phyloP scores from a whole-genome alignment of 352 stramenopile genomes.

The Phytophthora aleatoria region DNA sequence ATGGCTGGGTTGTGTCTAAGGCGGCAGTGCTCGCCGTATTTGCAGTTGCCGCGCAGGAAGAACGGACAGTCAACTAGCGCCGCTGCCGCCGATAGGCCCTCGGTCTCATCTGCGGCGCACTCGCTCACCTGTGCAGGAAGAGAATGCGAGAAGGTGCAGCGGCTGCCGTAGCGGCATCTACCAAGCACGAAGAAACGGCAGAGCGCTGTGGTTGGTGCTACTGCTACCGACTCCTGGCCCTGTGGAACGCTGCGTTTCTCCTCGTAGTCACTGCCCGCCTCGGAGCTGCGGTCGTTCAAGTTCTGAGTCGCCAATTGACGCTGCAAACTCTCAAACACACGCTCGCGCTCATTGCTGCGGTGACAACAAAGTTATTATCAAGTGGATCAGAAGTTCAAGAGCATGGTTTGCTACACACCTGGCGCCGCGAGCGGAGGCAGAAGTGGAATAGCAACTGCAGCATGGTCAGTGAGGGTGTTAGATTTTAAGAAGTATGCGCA shows the following conservation, averaged over 20 bases:
- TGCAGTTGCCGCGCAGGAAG: constrained; percentile 77
- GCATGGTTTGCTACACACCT: constrained; percentile 19
- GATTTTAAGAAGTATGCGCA: background rate
- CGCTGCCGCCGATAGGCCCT: constrained; percentile 49
- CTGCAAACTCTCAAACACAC: constrained; percentile 21
- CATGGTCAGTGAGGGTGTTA: background rate
- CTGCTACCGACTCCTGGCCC: constrained; percentile 1
- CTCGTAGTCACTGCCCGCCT: constrained; percentile 16
- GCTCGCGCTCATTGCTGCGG: constrained; percentile 10
- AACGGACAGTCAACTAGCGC: constrained; percentile 77
- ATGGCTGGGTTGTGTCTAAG: constrained; percentile 51
- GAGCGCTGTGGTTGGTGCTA: constrained; percentile 39
- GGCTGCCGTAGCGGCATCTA: constrained; percentile 74
- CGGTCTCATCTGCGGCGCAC: constrained; percentile 38
- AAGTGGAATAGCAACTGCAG: constrained; percentile 7
- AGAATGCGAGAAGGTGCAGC: constrained; percentile 75
- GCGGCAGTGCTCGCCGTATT: constrained; percentile 72
- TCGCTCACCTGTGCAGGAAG: constrained; percentile 39
- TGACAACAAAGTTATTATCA: constrained; percentile 6
- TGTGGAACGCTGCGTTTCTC: constrained; percentile 16
- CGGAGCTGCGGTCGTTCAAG: constrained; percentile 1
- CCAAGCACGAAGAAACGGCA: constrained; percentile 83
- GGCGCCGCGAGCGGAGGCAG: constrained; percentile 10
- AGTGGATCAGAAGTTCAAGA: background rate
- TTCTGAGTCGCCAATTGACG: constrained; percentile 13